These are phyloP conservation scores for Phialocephala subalpina DNA, from an alignment of 2,329 filamentous ascomycete genomes.

Conservation along the genomic window DNA sequence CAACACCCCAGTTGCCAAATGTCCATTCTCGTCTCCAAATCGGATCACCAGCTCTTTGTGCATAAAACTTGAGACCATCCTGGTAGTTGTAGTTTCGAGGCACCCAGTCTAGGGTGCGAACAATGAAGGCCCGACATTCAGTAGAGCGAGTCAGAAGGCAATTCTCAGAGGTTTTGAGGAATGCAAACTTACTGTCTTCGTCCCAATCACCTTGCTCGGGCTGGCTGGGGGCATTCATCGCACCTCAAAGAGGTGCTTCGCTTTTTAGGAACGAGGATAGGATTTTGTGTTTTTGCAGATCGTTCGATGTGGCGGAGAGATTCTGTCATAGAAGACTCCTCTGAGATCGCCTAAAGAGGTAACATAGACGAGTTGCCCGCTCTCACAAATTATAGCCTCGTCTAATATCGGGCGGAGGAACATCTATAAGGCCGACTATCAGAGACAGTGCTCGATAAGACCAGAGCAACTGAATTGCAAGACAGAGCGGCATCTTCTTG, in stretches of 20 bases:
- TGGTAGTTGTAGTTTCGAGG: conserved; percentile 56
- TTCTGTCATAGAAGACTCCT: not conserved
- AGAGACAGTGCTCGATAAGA: not conserved
- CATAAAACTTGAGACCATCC: conserved; percentile 53
- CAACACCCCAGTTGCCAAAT: conserved; percentile 48
- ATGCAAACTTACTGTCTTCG: conserved; percentile 29
- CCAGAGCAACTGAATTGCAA: not conserved
- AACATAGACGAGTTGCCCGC: not conserved
- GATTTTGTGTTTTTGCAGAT: not conserved
- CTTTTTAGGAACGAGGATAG: not conserved
- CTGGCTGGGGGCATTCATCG: not conserved
- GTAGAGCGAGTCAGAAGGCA: conserved; percentile 12
- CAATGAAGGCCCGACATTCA: conserved; percentile 56
- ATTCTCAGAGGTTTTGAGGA: not conserved
- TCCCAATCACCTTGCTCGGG: conserved; percentile 27
- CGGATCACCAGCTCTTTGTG: conserved; percentile 47
- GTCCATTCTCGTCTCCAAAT: conserved; percentile 7
- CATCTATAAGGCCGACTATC: not conserved
- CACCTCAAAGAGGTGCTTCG: not conserved
- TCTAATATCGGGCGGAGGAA: not conserved
- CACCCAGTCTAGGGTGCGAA: conserved; percentile 53
- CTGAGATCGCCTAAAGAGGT: not conserved
- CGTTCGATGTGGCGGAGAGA: not conserved
- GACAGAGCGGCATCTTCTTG: not conserved
- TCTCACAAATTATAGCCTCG: not conserved